A percentile compares a stretch with the other conserved stretches of the same genome.
Evolutionary conservation across 305 asterid genomes (phyloP).

Genomic region (Rubia occidens): DNA sequence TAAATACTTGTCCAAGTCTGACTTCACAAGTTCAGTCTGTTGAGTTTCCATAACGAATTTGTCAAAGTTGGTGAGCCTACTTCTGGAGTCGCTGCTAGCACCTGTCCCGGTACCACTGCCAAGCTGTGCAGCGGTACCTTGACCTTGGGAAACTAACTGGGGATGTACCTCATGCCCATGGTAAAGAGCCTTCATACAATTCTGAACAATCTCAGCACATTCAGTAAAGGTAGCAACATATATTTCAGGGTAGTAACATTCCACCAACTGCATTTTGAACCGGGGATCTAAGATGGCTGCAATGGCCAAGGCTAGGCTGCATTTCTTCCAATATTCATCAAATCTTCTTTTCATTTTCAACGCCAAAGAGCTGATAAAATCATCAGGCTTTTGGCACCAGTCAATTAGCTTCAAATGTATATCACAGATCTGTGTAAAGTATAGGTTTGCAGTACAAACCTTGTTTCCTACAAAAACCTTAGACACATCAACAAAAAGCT

Average conservation of each 20-base stretch:
- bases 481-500: conserved; percentile 69
- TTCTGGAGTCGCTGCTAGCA: conserved; percentile 31
- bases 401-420: conserved; percentile 73
- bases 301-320: conserved; percentile 92
- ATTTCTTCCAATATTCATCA: conserved; percentile 90
- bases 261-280: conserved; percentile 79
- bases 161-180: conserved; percentile 62
- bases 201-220: conserved; percentile 65
- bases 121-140: conserved; percentile 36
- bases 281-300: conserved; percentile 88
- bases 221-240: conserved; percentile 55
- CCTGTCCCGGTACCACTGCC: conserved; percentile 26
- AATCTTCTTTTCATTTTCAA: conserved; percentile 66
- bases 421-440: conserved; percentile 76
- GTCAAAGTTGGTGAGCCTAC: conserved; percentile 63
- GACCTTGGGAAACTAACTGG: conserved; percentile 57
- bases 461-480: conserved; percentile 56
- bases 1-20: conserved; percentile 82
- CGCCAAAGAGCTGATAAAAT: conserved; percentile 68
- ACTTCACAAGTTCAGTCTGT: conserved; percentile 42
- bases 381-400: conserved; percentile 89
- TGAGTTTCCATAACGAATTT: conserved; percentile 61
- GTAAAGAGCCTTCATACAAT: conserved; percentile 79
- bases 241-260: conserved; percentile 75
- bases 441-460: conserved; percentile 63